Base-by-base conservation (phyloP, 75 land plant species). In the Larix kaempferi region DNA sequence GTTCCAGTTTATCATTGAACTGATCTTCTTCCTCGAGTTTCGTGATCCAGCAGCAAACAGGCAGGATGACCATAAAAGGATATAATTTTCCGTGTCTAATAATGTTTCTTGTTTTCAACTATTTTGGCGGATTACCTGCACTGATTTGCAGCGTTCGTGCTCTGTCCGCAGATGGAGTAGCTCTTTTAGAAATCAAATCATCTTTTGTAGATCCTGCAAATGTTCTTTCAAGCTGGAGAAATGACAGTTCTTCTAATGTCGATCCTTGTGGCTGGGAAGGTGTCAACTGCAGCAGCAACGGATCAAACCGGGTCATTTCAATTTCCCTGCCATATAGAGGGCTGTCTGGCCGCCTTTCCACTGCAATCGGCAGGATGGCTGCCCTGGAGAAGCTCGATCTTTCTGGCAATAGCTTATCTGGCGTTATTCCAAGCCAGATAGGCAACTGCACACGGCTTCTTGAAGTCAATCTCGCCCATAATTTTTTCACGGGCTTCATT, bases 181-280 rank as follows among this genome's bases (percentile, higher is more conserved):
- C 33, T 4, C 67, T 64, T 22, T 27, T 64, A 86, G 84, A 81
- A 64, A 71, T 57, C 71, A 82, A 33, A 27, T 56, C 77, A 1
- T 33, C 81, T 25, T 59, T 83, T 4, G 37, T 78, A 16, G 55
- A 66, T 59, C 44, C 74, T 8, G 19, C 77, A 3, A 76, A 79
- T 21, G 10, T 17, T 5, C 55, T 22, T 56, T 26, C 80, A 80
- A 55, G 52, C 69, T 57, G 79, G 84, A 59, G 8, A 16, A 73
- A 39, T 22, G 49, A 29, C 49, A 26, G 55, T 55, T 23, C 76
- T 57, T 79, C 72, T 33, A 1, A 74, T 56, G 25, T 57, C 37
- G 76, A 57, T 44, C 80, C 79, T 57, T 89, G 88, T 85, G 84
- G 65, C 44, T 89, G 91, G 91, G 80, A 76, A 54, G 85, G 84